Conservation (phyloP, 345 rosid species). For the Salix udensis region DNA sequence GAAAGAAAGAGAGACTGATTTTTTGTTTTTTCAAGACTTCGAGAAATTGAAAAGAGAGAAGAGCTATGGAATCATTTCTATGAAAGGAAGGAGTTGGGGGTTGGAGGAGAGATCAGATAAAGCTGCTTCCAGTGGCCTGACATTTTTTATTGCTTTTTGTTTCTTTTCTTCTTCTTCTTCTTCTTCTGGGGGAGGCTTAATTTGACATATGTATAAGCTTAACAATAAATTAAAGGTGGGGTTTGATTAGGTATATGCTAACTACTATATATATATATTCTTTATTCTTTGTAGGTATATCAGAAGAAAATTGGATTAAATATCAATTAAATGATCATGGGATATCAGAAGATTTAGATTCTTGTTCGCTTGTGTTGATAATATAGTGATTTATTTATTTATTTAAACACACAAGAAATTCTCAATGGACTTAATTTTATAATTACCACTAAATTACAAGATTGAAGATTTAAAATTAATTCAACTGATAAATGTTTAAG, state of each 20-base stretch:
- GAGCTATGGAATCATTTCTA: constrained; percentile 37
- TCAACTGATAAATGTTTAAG: background rate
- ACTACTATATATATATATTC: background rate
- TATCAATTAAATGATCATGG: background rate
- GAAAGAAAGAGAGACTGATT: background rate
- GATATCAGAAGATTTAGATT: constrained; percentile 6
- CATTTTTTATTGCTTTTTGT: constrained; percentile 25
- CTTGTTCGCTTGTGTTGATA: background rate
- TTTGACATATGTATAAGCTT: background rate
- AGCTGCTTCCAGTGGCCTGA: constrained; percentile 30
- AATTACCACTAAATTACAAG: background rate
- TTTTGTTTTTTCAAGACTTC: background rate
- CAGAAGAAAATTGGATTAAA: constrained; percentile 15
- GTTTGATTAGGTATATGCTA: constrained; percentile 11
- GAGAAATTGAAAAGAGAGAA: background rate
- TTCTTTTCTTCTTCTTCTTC: background rate
- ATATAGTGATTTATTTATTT: too few species aligned
- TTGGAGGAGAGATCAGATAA: constrained; percentile 23
- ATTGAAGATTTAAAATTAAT: background rate
- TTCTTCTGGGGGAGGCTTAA: background rate
- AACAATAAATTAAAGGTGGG: background rate
- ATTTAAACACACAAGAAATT: background rate
- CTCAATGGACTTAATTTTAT: background rate
- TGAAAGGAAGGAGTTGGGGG: constrained; percentile 17
- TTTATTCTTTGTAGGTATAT: constrained; percentile 3